Evolutionary conservation across 495 filamentous ascomycete species (phyloP), one percentile per base, ranked within the genome.

Genomic region (Margaritispora aquatica): DNA sequence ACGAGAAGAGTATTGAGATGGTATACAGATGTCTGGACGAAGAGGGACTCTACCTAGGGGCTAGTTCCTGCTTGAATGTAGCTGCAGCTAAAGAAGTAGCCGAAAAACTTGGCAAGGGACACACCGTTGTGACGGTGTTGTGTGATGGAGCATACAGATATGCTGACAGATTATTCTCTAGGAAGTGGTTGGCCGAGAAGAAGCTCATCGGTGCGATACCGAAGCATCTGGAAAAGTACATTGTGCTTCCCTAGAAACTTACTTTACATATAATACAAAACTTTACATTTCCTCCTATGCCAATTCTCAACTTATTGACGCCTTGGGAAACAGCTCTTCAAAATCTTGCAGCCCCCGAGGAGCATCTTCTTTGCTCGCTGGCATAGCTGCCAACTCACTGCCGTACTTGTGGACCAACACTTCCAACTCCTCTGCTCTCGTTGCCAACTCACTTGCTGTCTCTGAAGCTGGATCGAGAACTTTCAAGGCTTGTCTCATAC

Each of bases 71-170:
- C 63, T 77, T 98, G 64, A 98, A 98, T 70, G 94, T 98, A 4
- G 94, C 89, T 8, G 94, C 94, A 7, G 94, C 94, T 15, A 90
- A 94, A 76, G 91, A 97, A 73, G 84, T 97, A 23, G 94, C 95
- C 0, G 85, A 94, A 80, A 88, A 89, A 74, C 69, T 98, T 27
- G 94, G 94, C 23, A 87, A 83, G 66, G 93, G 93, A 38, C 85
- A 92, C 66, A 96, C 90, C 0, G 88, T 98, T 10, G 94, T 97
- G 52, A 98, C 94, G 7, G 80, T 97, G 49, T 77, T 98, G 34
- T 96, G 90, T 68, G 94, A 98, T 66, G 95, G 94, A 26, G 94
- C 94, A 4, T 97, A 98, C 66, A 79, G 95, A 54, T 98, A 98
- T 74, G 94, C 94, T 7, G 94, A 98, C 59, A 77, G 94, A 24